Conservation (phyloP, 768 basidiomycete species). For the Tricholoma flavovirens region DNA sequence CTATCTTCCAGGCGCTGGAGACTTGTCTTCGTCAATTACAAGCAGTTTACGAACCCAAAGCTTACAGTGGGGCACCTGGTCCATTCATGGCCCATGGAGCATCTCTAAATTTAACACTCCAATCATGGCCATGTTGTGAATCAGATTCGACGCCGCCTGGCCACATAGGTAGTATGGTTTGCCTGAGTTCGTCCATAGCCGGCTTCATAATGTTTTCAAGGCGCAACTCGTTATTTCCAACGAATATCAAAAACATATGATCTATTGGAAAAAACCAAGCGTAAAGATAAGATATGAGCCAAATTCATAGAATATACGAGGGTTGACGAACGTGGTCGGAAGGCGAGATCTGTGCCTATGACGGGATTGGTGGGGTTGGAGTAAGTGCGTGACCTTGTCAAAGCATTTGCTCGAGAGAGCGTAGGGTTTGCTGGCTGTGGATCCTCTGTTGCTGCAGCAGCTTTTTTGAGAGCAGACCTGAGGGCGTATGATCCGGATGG, state of each 20-base stretch:
- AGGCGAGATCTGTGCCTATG: conserved; percentile 15
- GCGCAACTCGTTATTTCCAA: conserved; percentile 57
- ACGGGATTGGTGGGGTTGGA: conserved; percentile 23
- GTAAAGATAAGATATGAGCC: conserved; percentile 1
- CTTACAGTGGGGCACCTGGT: conserved; percentile 48
- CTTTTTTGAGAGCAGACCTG: conserved; percentile 57
- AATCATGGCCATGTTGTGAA: conserved; percentile 37
- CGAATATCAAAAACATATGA: conserved; percentile 69
- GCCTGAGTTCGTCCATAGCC: conserved; percentile 54
- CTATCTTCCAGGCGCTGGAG: conserved; percentile 52
- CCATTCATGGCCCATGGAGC: conserved; percentile 66
- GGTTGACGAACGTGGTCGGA: conserved; percentile 25
- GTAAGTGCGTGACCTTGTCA: conserved; percentile 36
- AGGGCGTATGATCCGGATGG: conserved; percentile 26
- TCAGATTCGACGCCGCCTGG: conserved; percentile 54
- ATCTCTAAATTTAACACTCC: conserved; percentile 59
- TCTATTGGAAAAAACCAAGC: conserved; percentile 33
- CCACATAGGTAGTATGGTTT: conserved; percentile 58
- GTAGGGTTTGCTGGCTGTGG: conserved; percentile 18
- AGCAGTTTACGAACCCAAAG: neutral
- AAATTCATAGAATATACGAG: conserved; percentile 8
- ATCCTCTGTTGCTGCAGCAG: conserved; percentile 17
- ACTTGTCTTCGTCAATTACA: conserved; percentile 7
- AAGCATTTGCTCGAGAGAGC: conserved; percentile 8
- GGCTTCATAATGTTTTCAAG: conserved; percentile 45